phyloP scores from a whole-genome alignment of 2,329 filamentous ascomycete species.

The Setomelanomma holmii region DNA sequence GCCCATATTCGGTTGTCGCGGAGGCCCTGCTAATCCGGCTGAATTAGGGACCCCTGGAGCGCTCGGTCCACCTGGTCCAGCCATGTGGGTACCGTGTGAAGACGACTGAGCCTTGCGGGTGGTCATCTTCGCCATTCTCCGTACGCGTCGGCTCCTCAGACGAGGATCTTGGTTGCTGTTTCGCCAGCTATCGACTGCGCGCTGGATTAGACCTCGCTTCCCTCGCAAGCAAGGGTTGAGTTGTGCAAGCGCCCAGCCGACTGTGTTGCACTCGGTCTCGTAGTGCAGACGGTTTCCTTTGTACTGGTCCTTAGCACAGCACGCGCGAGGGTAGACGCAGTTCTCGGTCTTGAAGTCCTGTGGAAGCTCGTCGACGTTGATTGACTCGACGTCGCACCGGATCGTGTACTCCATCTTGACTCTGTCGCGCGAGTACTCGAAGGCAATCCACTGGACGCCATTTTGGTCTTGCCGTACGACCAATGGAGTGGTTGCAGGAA shows the following conservation, averaged over 20 bases:
- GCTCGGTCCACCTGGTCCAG: constrained; percentile 67
- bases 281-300: constrained; percentile 94
- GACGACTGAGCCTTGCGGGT: constrained; percentile 75
- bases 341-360: constrained; percentile 97
- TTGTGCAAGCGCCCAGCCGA: constrained; percentile 98
- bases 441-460: constrained; percentile 98
- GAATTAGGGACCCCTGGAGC: constrained; percentile 70
- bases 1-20: constrained; percentile 70
- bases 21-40: constrained; percentile 65
- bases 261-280: constrained; percentile 98
- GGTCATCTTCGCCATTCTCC: constrained; percentile 95
- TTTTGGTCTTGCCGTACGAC: constrained; percentile 95
- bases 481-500: constrained; percentile 92
- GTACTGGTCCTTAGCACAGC: constrained; percentile 94
- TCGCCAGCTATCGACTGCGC: constrained; percentile 97
- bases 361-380: constrained; percentile 84
- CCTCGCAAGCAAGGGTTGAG: constrained; percentile 89
- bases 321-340: constrained; percentile 95
- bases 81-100: constrained; percentile 69
- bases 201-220: constrained; percentile 94
- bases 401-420: constrained; percentile 99
- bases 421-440: constrained; percentile 94
- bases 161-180: constrained; percentile 98
- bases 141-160: constrained; percentile 86
- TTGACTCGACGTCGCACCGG: constrained; percentile 95